Evolutionary conservation across 169 alveolate genomes (phyloP).

Genomic region (Plasmodium malariae): DNA sequence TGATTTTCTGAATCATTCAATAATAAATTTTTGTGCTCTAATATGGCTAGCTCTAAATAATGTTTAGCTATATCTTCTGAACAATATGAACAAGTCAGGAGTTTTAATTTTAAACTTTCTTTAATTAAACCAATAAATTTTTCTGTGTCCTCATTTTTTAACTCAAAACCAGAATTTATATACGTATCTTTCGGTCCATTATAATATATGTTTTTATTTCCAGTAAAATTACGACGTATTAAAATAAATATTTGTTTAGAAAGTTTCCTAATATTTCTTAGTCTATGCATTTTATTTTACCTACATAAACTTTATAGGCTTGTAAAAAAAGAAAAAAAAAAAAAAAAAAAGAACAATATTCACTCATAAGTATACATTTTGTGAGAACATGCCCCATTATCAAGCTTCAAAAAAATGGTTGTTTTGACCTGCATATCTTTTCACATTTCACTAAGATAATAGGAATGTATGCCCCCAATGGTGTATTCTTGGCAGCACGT

Average conservation of each 20-base stretch:
- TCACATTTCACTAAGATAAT: too few relatives aligned
- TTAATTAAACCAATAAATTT: conserved; percentile 46
- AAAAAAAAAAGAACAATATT: too few relatives aligned
- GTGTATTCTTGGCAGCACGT: too few relatives aligned
- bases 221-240: conserved; percentile 13
- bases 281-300: conserved; percentile 19
- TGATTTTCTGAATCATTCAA: conserved; percentile 62
- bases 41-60: conserved; percentile 75
- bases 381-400: too few relatives aligned
- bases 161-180: conserved; percentile 68
- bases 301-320: too few relatives aligned
- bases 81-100: conserved; percentile 43
- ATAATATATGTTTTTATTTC: conserved; percentile 43
- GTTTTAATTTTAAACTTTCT: conserved; percentile 73
- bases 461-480: too few relatives aligned
- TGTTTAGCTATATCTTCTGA: conserved; percentile 76
- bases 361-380: too few relatives aligned
- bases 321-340: too few relatives aligned
- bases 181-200: conserved; percentile 76
- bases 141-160: conserved; percentile 77
- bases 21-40: conserved; percentile 73
- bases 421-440: too few relatives aligned
- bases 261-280: background rate
- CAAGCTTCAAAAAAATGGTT: too few relatives aligned
- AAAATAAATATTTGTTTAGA: background rate